Evolutionary conservation across 2,329 filamentous ascomycete species (phyloP), one percentile per base, ranked within the genome.

Genomic region (Alternaria sp.): DNA sequence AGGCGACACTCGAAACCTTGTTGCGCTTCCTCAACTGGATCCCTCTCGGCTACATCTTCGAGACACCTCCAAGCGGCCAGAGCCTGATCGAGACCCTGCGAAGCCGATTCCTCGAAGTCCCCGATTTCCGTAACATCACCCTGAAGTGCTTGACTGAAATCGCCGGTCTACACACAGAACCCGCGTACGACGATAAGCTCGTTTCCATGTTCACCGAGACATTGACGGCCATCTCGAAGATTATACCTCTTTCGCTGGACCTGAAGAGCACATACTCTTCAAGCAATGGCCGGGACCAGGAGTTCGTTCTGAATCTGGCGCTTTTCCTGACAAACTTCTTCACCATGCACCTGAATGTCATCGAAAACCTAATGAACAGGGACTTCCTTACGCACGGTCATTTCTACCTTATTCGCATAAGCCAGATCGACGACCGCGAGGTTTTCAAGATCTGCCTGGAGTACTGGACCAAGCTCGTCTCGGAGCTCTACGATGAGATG

Each of bases 361-460:
- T 99, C 70, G 96, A 99, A 82, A 97, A 96, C 73, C 87, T 99
- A 23, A 95, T 96, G 25, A 98, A 98, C 82, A 89, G 90, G 70
- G 96, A 99, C 75, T 99, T 93, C 81, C 90, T 99, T 46, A 92
- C 93, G 1, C 96, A 99, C 77, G 95, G 93, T 17, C 96, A 99
- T 81, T 98, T 97, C 82, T 99, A 99, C 81, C 89, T 99, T 13
- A 97, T 99, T 76, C 91, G 95, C 67, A 97, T 99, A 80, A 97
- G 94, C 51, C 94, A 99, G 83, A 99, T 99, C 70, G 96, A 99
- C 71, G 96, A 99, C 77, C 91, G 96, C 58, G 96, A 99, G 80
- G 97, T 99, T 68, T 99, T 99, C 88, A 99, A 99, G 86, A 99
- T 99, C 76, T 97, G 93, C 79, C 85, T 99, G 66, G 96, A 99